Base-by-base conservation (phyloP, 2,329 filamentous ascomycete species). In the Hypomyces perniciosus region DNA sequence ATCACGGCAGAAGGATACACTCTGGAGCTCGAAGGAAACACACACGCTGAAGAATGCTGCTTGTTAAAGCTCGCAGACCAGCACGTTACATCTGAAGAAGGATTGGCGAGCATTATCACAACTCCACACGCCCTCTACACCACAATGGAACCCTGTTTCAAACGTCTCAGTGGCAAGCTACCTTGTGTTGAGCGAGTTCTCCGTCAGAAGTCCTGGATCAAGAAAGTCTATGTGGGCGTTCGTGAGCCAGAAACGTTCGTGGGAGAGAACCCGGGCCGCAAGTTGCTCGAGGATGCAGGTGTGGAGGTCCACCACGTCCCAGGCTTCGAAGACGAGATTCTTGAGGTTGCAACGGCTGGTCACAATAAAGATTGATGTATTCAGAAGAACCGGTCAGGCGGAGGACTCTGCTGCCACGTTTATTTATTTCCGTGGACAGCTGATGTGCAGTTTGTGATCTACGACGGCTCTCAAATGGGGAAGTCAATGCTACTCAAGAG, bases 31-130 rank as follows among this genome's bases (percentile, higher is more conserved):
- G 78, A 83, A 0, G 93, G 92, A 39, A 99, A 99, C 71, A 97
- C 93, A 0, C 93, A 99, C 64, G 93, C 93, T 4, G 93, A 99
- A 66, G 90, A 99, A 71, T 92, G 86, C 68, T 95, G 90, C 63
- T 78, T 99, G 51, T 70, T 84, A 44, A 97, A 99, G 67, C 78
- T 84, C 10, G 74, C 80, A 1, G 61, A 71, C 44, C 60, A 72
- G 55, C 65, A 79, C 50, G 62, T 63, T 2, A 70, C 77, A 0
- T 52, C 75, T 0, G 83, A 86, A 57, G 78, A 80, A 47, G 64
- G 69, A 0, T 75, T 90, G 4, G 70, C 79, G 1, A 52, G 57
- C n/a, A 53, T 58, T 13, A 64, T 70, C 33, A 57, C 57, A 4
- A 57, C 56, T 33, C 62, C 64, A 10, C 68, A 72, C 52, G 69